Evolutionary conservation across 2,329 filamentous ascomycete species (phyloP).

Genomic region (Emergomyces pasteurianus): DNA sequence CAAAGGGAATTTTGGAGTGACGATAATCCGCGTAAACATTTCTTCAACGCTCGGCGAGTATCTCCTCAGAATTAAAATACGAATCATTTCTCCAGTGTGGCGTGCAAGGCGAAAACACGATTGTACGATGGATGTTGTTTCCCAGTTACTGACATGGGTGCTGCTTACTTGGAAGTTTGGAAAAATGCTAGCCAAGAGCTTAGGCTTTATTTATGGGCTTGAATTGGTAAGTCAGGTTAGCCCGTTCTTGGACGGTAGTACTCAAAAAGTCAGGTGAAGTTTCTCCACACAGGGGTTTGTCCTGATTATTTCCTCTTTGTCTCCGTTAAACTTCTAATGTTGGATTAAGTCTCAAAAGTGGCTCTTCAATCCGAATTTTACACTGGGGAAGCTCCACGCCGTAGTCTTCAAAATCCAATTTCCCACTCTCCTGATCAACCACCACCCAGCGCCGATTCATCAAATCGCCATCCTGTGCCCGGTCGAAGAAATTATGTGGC

Average conservation of each 20-base stretch:
- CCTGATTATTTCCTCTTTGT: not conserved
- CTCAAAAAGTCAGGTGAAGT: no score
- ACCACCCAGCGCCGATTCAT: constrained; percentile 25
- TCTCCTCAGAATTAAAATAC: no score
- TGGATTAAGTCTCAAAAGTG: constrained; percentile 1
- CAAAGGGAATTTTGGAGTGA: not conserved
- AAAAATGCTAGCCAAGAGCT: no score
- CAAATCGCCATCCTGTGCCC: constrained; percentile 25
- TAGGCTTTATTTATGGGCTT: no score
- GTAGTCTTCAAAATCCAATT: constrained; percentile 20
- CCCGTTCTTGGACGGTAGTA: no score
- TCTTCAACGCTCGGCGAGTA: not conserved
- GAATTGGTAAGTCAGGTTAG: no score
- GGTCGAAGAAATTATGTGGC: constrained; percentile 10
- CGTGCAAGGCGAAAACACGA: no score
- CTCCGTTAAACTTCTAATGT: not conserved
- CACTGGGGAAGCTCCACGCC: constrained; percentile 23
- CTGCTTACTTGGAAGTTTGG: no score
- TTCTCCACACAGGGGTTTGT: no score
- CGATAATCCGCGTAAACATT: not conserved
- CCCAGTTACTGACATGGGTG: no score
- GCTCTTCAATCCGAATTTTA: constrained; percentile 8
- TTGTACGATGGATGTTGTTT: no score
- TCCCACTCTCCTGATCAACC: constrained; percentile 13
- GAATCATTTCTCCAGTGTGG: no score